Conservation (phyloP, 305 asterid genomes). For the Salvia sclarea region DNA sequence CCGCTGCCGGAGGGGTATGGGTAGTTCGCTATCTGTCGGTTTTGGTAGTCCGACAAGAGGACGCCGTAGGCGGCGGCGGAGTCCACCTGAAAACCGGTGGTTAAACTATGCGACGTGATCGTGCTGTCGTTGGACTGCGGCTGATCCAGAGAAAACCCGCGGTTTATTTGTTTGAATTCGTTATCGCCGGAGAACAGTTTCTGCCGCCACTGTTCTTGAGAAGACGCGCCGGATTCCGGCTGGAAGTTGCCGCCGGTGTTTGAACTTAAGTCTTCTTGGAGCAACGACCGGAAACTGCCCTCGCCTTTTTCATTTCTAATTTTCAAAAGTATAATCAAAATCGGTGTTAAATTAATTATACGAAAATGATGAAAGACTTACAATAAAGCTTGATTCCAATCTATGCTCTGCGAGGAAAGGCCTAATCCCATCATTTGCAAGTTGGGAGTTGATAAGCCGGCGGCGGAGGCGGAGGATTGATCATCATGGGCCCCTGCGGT, state of each 20-base stretch:
- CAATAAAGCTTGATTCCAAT: constrained; percentile 84
- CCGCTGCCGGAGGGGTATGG: constrained; percentile 38
- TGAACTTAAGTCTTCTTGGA: constrained; percentile 56
- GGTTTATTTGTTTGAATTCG: constrained; percentile 53
- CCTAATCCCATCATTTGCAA: constrained; percentile 87
- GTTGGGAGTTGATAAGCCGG: constrained; percentile 40
- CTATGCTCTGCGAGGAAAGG: constrained; percentile 69
- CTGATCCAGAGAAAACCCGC: constrained; percentile 57
- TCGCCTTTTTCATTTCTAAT: constrained; percentile 62
- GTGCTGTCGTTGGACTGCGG: constrained; percentile 49
- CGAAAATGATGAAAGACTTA: constrained; percentile 35
- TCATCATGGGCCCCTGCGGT: constrained; percentile 33
- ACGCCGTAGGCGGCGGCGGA: constrained; percentile 57
- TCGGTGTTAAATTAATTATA: not conserved
- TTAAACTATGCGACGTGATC: constrained; percentile 50
- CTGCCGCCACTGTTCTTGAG: constrained; percentile 61
- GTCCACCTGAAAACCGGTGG: constrained; percentile 52
- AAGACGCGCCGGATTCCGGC: constrained; percentile 41
- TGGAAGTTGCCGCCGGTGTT: constrained; percentile 44
- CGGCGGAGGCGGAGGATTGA: constrained; percentile 27
- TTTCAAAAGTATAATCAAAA: constrained; percentile 7
- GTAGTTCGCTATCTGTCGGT: constrained; percentile 39
- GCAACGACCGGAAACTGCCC: constrained; percentile 58
- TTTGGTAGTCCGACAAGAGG: constrained; percentile 45
- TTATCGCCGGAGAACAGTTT: constrained; percentile 51